Evolutionary conservation across 495 filamentous ascomycete genomes (phyloP), one percentile per base, ranked within the genome.

Genomic region (Annulohypoxylon nitens): DNA sequence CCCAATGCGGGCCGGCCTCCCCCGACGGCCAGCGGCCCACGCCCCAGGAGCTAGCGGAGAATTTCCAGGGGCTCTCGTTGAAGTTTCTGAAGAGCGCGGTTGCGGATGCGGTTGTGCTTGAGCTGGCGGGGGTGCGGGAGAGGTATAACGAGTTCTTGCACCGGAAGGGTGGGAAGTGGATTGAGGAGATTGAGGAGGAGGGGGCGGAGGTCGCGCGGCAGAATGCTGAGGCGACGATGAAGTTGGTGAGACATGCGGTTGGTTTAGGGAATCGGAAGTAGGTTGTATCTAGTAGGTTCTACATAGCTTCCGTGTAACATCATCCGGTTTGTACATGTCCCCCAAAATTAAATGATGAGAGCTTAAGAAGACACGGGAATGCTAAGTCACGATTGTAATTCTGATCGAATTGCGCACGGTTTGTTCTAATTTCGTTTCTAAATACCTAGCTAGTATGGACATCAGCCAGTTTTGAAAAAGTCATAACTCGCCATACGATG

Each of bases 201-300:
- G 93, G 93, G 2, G 86, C 86, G 1, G 75, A 74, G 60, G 86
- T 80, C 73, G 95, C 95, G 14, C 79, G 82, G 34, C 77, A 80
- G 55, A 93, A 87, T 76, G 93, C 94, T 0, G 85, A 86, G 65
- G 73, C 77, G 60, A 97, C 91, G 0, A 93, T 97, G 90, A 71
- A 69, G 12, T 60, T 75, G 45, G 90, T 97, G 6, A 86, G 88
- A 72, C 71, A 81, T 37, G 89, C 84, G 8, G 82, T 94, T 55
- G 94, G 93, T 20, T 77, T 95, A 50, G 85, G 64, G 61, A 18
- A 60, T 60, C 43, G 51, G 61, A 39, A 39, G 47, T 60, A 33
- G 23, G 0, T 14, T n/a, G 39, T 43, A 43, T 14, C 11, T 20
- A 36, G 4, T 50, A 23, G 30, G 5, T 23, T 7, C 16, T 23